Evolutionary conservation across 2,329 filamentous ascomycete genomes (phyloP), one percentile per base, ranked within the genome.

Genomic region (Raffaelea deltoideospora): DNA sequence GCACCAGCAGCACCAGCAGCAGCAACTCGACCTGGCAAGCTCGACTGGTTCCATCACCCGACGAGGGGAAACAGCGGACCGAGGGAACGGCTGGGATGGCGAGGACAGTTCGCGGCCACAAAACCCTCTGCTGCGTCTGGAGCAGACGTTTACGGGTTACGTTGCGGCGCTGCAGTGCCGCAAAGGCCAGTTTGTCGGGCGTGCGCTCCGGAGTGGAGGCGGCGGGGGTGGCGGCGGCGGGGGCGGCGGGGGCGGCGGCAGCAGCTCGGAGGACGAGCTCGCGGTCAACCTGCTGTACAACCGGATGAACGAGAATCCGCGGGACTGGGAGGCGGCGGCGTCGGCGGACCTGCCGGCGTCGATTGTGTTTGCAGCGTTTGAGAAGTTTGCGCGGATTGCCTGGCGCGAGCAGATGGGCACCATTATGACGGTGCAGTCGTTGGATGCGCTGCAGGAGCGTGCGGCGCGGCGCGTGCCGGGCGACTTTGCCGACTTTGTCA

Each of bases 281-380:
- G 64, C 72, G 1, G 80, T 94, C 46, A 94, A 94, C 49, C 85
- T 93, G 47, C 64, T 95, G 2, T 95, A 94, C 58, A 94, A 94
- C 51, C 72, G 76, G 24, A 67, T 95, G 13, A 75, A 93, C 15
- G 86, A 94, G 53, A 80, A 80, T 44, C 83, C 86, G 0, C 79
- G 74, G 36, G 85, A 84, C 49, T 69, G 82, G 44, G 80, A 92
- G 10, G 75, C 82, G 2, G 80, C 92, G 10, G 75, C 82, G 2
- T 71, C 77, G 0, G 69, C 76, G 0, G 85, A 94, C 41, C 68
- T 83, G 9, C 71, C 77, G 3, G 75, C 88, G 9, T 86, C 95
- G 50, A 76, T 88, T 17, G 69, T 96, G 5, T 93, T 95, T 51
- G 80, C 82, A 20, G 81, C 87, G 0, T 96, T 95, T 53, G 87